phyloP scores from a whole-genome alignment of 495 filamentous ascomycete species.

The Sabuloglossum arenarium region DNA sequence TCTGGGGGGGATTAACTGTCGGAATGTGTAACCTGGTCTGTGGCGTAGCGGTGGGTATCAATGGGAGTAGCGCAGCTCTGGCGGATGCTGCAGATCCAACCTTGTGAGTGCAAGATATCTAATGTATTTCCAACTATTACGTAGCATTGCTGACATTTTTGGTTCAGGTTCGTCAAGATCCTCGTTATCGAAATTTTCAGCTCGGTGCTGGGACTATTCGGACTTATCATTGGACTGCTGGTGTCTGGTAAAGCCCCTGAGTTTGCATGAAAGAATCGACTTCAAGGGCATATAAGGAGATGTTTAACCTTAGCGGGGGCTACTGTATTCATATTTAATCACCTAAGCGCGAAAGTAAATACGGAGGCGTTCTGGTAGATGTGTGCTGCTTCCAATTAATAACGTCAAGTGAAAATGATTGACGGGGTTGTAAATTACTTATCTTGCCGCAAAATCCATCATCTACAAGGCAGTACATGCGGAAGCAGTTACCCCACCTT shows the following conservation, averaged over 20 bases:
- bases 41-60: slow-evolving; percentile 93
- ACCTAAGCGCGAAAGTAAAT: background rate
- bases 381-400: background rate
- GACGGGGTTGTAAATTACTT: background rate
- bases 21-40: slow-evolving; percentile 91
- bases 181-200: slow-evolving; percentile 99
- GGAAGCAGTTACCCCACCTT: background rate
- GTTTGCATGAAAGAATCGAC: slow-evolving; percentile 27
- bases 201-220: slow-evolving; percentile 93
- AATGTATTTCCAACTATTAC: background rate
- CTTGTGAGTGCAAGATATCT: slow-evolving; percentile 35
- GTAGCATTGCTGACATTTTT: background rate
- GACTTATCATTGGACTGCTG: slow-evolving; percentile 82
- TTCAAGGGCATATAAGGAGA: background rate
- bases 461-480: background rate
- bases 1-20: slow-evolving; percentile 88
- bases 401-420: background rate
- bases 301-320: background rate
- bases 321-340: background rate
- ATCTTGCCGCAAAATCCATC: background rate
- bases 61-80: slow-evolving; percentile 86
- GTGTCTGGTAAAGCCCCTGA: slow-evolving; percentile 61
- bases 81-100: slow-evolving; percentile 88
- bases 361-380: slow-evolving; percentile 4
- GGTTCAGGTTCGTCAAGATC: slow-evolving; percentile 80